A percentile compares a stretch with the other conserved stretches of the same genome.
phyloP scores from a whole-genome alignment of 805 yeast genomes.

The Dipodascopsis uninucleata region DNA sequence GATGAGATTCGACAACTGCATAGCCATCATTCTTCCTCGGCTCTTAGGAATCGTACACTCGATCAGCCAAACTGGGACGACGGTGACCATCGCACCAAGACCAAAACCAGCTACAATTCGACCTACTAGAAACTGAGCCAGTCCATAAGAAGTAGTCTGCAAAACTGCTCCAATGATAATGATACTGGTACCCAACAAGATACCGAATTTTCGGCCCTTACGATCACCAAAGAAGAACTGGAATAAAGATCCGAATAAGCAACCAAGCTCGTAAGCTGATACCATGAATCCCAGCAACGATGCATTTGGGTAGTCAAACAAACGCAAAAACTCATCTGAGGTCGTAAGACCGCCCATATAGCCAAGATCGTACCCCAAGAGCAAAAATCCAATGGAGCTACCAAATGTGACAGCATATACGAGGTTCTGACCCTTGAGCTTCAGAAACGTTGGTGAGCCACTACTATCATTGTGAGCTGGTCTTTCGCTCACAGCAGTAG shows the following conservation, averaged over 20 bases:
- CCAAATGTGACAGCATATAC: constrained; percentile 19
- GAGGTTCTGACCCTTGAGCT: constrained; percentile 12
- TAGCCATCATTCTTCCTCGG: constrained; percentile 68
- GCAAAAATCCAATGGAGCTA: constrained; percentile 35
- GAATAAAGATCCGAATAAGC: constrained; percentile 62
- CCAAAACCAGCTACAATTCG: constrained; percentile 46
- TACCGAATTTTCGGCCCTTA: constrained; percentile 58
- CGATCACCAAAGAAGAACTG: constrained; percentile 55
- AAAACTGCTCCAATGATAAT: constrained; percentile 58
- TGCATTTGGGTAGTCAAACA: constrained; percentile 26
- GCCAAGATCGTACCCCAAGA: constrained; percentile 72
- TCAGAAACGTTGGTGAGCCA: constrained; percentile 16
- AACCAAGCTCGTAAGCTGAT: constrained; percentile 58
- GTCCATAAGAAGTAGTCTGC: constrained; percentile 55
- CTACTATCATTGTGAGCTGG: no score
- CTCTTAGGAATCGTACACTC: constrained; percentile 75
- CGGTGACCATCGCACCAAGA: constrained; percentile 56
- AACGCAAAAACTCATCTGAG: constrained; percentile 41
- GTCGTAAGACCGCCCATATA: constrained; percentile 75
- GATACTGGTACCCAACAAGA: constrained; percentile 51
- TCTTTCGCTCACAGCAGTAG: no score
- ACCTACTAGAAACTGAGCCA: constrained; percentile 64
- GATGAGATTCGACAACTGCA: constrained; percentile 66
- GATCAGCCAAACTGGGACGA: constrained; percentile 57
- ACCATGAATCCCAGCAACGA: constrained; percentile 35